Base-by-base conservation (phyloP, 345 rosid species). In the Nephelium lappaceum region DNA sequence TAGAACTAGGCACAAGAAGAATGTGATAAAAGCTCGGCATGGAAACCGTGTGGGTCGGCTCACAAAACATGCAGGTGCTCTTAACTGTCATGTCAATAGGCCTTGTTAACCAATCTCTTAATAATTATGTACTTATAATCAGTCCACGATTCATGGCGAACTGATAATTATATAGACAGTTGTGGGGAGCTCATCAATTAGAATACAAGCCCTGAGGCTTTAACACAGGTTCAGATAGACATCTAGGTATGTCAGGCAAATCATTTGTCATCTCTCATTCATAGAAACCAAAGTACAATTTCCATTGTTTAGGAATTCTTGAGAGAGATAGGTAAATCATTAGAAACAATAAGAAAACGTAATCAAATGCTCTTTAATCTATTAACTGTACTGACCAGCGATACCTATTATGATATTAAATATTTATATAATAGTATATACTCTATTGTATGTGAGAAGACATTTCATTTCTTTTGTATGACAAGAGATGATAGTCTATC, bases 51-150 rank as follows among this genome's bases (percentile, higher is more conserved):
- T 76, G 1, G 69, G 78, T 45, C 75, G 77, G 78, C 87, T 88
- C 45, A 87, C 92, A 6, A 83, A 90, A 18, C 83, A 62, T 18
- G 78, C 94, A 1, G 95, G 94, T 60, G 80, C 82, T 53, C 89
- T 93, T 74, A 41, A 82, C 18, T 93, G 97, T 78, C 16, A 8
- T 25, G 55, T 0, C 1, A 77, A 77, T 23, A 62, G 63, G 60
- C 80, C 82, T 1, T 85, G 85, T 77, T 82, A 82, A 82, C 31
- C 60, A 74, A 60, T 45, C 51, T 45, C 51, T 45, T 11, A 45
- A 45, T 45, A 45, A 31, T 31, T 31, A 31, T 31, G 5, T 78
- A 36, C 69, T 53, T 51, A 45, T 18, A 38, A 16, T 43, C 43
- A 7, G 21, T 19, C 24, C 18, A 58, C n/a, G 63, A 58, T 58